phyloP scores from a whole-genome alignment of 805 yeast genomes.

The Nakazawaea holstii region DNA sequence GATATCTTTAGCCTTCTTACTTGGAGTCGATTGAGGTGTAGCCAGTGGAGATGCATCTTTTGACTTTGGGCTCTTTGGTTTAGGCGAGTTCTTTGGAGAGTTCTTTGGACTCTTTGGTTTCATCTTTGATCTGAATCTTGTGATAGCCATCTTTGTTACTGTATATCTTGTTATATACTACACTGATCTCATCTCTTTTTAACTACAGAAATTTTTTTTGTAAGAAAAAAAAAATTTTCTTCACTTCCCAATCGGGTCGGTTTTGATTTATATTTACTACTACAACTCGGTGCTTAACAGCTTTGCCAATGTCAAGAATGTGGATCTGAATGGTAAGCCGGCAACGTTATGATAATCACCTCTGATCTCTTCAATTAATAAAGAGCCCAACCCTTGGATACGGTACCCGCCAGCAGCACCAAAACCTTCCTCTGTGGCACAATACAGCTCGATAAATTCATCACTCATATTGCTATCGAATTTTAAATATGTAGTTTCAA shows the following conservation, averaged over 20 bases:
- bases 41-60: not conserved
- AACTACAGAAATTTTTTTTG: no score
- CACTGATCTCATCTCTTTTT: constrained; percentile 4
- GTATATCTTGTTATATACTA: no score
- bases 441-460: constrained; percentile 56
- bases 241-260: no score
- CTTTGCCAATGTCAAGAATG: constrained; percentile 29
- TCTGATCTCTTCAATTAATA: constrained; percentile 52
- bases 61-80: not conserved
- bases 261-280: not conserved
- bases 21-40: not conserved
- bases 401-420: constrained; percentile 92
- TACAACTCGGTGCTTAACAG: constrained; percentile 2
- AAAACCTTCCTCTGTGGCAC: constrained; percentile 65
- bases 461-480: constrained; percentile 43
- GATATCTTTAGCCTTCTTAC: not conserved
- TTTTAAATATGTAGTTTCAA: constrained; percentile 22
- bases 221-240: no score
- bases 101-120: constrained; percentile 9
- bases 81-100: constrained; percentile 4
- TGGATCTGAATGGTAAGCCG: constrained; percentile 70
- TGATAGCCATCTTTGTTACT: constrained; percentile 5
- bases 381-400: constrained; percentile 69
- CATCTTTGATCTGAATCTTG: constrained; percentile 6
- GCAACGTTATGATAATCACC: constrained; percentile 89